phyloP scores from a whole-genome alignment of 768 basidiomycete species.

The Phlebiopsis flavidoalba region DNA sequence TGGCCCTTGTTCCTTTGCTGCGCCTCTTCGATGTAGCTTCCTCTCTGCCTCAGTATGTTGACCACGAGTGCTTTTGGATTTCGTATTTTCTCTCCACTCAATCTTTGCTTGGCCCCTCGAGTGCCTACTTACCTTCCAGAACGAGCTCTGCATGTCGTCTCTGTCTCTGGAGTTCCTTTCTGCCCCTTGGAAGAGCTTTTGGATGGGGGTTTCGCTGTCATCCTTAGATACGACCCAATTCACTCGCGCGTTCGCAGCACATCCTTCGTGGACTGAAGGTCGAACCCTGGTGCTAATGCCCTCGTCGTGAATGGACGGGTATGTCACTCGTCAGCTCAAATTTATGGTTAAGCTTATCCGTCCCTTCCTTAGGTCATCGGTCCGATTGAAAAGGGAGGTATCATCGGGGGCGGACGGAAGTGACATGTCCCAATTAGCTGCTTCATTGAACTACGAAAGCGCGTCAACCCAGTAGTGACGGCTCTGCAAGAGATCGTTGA shows the following conservation, averaged over 20 bases:
- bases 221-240: constrained; percentile 35
- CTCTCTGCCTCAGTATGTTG: too few relatives aligned
- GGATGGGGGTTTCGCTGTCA: constrained; percentile 27
- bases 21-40: too few relatives aligned
- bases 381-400: constrained; percentile 55
- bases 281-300: constrained; percentile 51
- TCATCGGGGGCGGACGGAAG: constrained; percentile 53
- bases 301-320: constrained; percentile 84
- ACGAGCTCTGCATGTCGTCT: constrained; percentile 30
- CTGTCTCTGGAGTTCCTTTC: constrained; percentile 23
- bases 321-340: constrained; percentile 21
- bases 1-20: too few relatives aligned
- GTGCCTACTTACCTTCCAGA: too few relatives aligned
- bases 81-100: too few relatives aligned
- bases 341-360: neutral
- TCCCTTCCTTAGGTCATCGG: constrained; percentile 59
- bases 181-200: constrained; percentile 32
- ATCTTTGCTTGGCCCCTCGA: too few relatives aligned
- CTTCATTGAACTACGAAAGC: constrained; percentile 70
- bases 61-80: too few relatives aligned
- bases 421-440: constrained; percentile 71
- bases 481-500: constrained; percentile 50
- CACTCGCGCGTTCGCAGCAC: constrained; percentile 38
- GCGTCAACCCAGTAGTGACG: constrained; percentile 61
- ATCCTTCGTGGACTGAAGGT: constrained; percentile 55